Conservation (phyloP, 2,329 filamentous ascomycete species). For the Emergomyces pasteurianus region DNA sequence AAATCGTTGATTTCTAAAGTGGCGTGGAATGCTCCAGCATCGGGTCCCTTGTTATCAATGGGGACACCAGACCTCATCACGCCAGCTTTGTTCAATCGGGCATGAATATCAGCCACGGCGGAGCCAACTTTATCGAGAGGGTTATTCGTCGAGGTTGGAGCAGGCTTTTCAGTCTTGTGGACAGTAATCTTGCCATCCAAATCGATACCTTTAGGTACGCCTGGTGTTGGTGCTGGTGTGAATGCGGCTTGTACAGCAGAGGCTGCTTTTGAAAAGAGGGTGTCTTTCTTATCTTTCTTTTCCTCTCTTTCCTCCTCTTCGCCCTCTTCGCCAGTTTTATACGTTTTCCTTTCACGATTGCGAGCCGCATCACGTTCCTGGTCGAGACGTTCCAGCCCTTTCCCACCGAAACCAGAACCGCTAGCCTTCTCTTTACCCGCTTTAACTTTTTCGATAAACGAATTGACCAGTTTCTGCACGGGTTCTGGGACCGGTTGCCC, state of each 20-base stretch:
- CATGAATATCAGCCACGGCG: conserved; percentile 85
- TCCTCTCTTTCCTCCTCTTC: conserved; percentile 58
- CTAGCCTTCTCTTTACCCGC: conserved; percentile 76
- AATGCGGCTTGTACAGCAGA: conserved; percentile 52
- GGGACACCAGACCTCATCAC: conserved; percentile 84
- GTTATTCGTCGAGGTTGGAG: conserved; percentile 41
- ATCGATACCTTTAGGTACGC: conserved; percentile 45
- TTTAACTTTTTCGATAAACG: conserved; percentile 83
- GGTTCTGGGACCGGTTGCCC: conserved; percentile 68
- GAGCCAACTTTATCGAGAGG: conserved; percentile 76
- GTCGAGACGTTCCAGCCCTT: conserved; percentile 83
- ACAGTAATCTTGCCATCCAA: conserved; percentile 61
- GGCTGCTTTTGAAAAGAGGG: conserved; percentile 47
- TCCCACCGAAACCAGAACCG: conserved; percentile 83
- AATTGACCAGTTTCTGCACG: conserved; percentile 48
- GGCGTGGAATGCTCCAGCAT: conserved; percentile 91
- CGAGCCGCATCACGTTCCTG: conserved; percentile 81
- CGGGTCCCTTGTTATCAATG: conserved; percentile 96
- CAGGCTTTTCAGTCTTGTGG: conserved; percentile 53
- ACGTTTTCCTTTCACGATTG: conserved; percentile 73
- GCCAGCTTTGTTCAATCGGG: conserved; percentile 76
- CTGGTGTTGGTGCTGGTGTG: conserved; percentile 29
- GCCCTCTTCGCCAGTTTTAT: conserved; percentile 78
- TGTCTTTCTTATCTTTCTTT: conserved; percentile 51
- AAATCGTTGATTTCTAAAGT: conserved; percentile 99